phyloP scores from a whole-genome alignment of 352 stramenopile genomes.

The Pythium vanterpoolii region DNA sequence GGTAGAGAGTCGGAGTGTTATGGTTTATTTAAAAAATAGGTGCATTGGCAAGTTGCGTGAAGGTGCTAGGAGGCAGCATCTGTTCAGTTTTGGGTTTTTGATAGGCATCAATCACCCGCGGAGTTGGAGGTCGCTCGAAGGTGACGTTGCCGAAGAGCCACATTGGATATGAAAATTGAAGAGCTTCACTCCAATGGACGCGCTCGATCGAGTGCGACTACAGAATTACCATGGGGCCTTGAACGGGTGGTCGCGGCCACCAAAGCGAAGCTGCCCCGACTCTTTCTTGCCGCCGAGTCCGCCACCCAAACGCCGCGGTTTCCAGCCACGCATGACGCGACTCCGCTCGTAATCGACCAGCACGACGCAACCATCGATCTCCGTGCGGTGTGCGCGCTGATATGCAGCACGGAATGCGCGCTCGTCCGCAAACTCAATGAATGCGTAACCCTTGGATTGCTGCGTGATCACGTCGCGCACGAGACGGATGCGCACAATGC shows the following conservation, averaged over 20 bases:
- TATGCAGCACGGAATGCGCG: slow-evolving; percentile 60
- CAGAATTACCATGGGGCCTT: too few relatives aligned
- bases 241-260: slow-evolving; percentile 65
- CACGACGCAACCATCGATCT: slow-evolving; percentile 57
- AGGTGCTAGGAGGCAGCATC: slow-evolving; percentile 3
- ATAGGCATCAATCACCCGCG: slow-evolving; percentile 23
- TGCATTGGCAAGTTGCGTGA: slow-evolving; percentile 8
- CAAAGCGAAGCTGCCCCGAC: slow-evolving; percentile 81
- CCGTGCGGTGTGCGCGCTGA: slow-evolving; percentile 38
- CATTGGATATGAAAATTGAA: neutral
- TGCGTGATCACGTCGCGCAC: slow-evolving; percentile 62
- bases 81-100: slow-evolving; percentile 26
- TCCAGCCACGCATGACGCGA: slow-evolving; percentile 79
- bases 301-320: slow-evolving; percentile 71
- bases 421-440: slow-evolving; percentile 66
- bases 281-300: slow-evolving; percentile 77
- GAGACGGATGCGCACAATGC: slow-evolving; percentile 47
- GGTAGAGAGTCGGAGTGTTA: neutral
- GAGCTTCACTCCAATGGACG: too few relatives aligned
- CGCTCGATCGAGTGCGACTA: too few relatives aligned
- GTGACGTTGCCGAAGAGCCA: slow-evolving; percentile 9
- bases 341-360: slow-evolving; percentile 79
- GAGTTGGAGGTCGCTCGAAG: neutral
- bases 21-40: neutral
- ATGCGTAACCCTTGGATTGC: slow-evolving; percentile 74